Evolutionary conservation across 352 stramenopile genomes (phyloP).

Genomic region (Phytophthora hybrid): DNA sequence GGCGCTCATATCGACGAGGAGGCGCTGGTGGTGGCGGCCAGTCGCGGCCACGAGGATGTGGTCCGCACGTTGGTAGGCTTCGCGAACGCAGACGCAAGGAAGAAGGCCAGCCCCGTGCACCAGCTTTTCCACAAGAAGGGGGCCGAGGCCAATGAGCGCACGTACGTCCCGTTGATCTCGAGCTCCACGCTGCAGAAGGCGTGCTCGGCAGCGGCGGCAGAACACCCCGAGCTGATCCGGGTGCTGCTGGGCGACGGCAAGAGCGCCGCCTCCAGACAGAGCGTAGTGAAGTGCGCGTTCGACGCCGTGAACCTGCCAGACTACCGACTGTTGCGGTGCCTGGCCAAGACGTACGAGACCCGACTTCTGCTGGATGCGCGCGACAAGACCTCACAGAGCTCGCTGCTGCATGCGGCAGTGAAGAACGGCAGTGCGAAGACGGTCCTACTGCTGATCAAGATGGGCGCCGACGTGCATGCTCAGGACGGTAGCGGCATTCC

Average conservation of each 20-base stretch:
- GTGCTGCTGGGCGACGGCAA: conserved; percentile 66
- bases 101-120: conserved; percentile 40
- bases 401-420: conserved; percentile 71
- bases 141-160: conserved; percentile 28
- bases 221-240: conserved; percentile 51
- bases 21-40: conserved; percentile 54
- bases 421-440: conserved; percentile 63
- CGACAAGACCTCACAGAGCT: conserved; percentile 54
- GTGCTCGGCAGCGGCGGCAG: conserved; percentile 53
- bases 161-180: conserved; percentile 43
- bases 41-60: conserved; percentile 51
- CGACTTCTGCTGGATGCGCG: conserved; percentile 52
- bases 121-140: conserved; percentile 50
- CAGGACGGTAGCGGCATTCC: conserved; percentile 72
- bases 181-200: conserved; percentile 53
- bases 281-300: conserved; percentile 54
- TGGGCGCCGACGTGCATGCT: conserved; percentile 72
- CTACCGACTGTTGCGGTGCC: conserved; percentile 60
- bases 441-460: conserved; percentile 63
- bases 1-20: conserved; percentile 72
- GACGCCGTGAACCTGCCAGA: conserved; percentile 58
- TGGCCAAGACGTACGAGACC: conserved; percentile 60
- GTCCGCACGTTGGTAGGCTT: conserved; percentile 50
- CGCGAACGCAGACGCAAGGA: conserved; percentile 36
- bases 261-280: conserved; percentile 34